phyloP scores from a whole-genome alignment of 2,329 filamentous ascomycete genomes.

The Fusarium begoniae region DNA sequence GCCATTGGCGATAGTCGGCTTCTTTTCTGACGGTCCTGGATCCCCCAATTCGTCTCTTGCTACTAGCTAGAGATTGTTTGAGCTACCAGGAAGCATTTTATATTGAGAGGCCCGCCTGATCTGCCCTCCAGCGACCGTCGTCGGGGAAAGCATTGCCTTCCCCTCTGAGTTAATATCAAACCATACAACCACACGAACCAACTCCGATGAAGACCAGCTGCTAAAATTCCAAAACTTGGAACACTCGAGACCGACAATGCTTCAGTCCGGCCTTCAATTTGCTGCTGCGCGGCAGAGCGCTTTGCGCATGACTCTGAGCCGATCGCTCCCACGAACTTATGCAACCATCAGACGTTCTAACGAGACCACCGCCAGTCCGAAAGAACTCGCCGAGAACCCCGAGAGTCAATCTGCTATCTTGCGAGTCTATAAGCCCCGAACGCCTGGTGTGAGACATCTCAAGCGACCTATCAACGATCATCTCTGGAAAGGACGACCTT shows the following conservation, averaged over 20 bases:
- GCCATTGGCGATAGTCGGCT: slow-evolving; percentile 30
- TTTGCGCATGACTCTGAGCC: slow-evolving; percentile 43
- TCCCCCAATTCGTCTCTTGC: slow-evolving; percentile 8
- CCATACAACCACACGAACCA: slow-evolving; percentile 1
- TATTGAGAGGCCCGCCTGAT: slow-evolving; percentile 15
- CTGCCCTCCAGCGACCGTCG: slow-evolving; percentile 13
- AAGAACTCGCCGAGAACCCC: slow-evolving; percentile 39
- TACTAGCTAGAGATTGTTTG: slow-evolving; percentile 8
- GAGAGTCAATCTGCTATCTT: slow-evolving; percentile 59
- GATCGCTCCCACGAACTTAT: slow-evolving; percentile 44
- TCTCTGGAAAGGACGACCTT: slow-evolving; percentile 91
- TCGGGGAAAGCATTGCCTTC: slow-evolving; percentile 18
- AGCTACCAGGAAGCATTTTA: slow-evolving; percentile 4
- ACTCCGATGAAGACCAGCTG: slow-evolving; percentile 24
- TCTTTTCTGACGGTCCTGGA: slow-evolving; percentile 26
- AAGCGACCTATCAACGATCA: slow-evolving; percentile 95
- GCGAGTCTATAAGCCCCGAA: slow-evolving; percentile 91
- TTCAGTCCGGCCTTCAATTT: slow-evolving; percentile 45
- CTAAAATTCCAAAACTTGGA: not conserved
- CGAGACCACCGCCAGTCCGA: slow-evolving; percentile 30
- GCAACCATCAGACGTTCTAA: slow-evolving; percentile 41
- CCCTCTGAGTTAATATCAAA: slow-evolving; percentile 27
- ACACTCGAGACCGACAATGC: slow-evolving; percentile 38
- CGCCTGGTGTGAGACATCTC: slow-evolving; percentile 91
- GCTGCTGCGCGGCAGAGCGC: slow-evolving; percentile 43